Evolutionary conservation across 306 rosid genomes (phyloP), one percentile per base, ranked within the genome.

Genomic region (Cyclanthera cordifolia): DNA sequence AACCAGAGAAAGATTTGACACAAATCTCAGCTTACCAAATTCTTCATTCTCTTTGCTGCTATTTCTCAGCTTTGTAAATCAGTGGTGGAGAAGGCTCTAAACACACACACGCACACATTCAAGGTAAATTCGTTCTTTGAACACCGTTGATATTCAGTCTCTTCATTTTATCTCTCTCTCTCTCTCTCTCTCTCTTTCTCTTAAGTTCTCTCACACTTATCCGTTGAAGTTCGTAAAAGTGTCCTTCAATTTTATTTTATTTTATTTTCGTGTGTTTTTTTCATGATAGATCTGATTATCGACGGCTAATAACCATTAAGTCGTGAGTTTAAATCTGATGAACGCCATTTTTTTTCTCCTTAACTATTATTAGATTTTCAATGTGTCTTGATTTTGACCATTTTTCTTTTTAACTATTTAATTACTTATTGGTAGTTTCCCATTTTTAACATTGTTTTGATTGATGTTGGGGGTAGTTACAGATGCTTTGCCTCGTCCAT

Each of bases 341-440:
- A 39, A 21, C 39, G 0, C 70, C 53, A 43, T 65, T 65, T 53
- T 19, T 65, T 65, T 39, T 45, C 53, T 65, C 23, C 34, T 65
- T 65, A 45, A 34, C 70, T 65, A 65, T 65, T 65, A 23, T 66
- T 66, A 66, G 71, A 46, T 66, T 47, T 49, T 24, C 11, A 6
- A 15, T 43, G 70, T 64, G 70, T 17, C 70, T 39, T 61, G 16
- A 8, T 45, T 25, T 66, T 47, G 2, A 46, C 71, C 6, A 6
- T 65, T 45, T 45, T 63, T 28, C 10, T 57, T 30, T 1, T 28
- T 23, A 54, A 63, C 69, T 13, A 32, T 25, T 24, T 23, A 13
- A 55, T 55, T 55, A 15, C 67, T 32, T 65, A 37, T 24, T 24
- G 51, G 69, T 41, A 41, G 20, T 46, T 9, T 25, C 39, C 39